Evolutionary conservation across 768 basidiomycete species (phyloP), one percentile per base, ranked within the genome.

Genomic region (Candolleomyces aberdarensis): DNA sequence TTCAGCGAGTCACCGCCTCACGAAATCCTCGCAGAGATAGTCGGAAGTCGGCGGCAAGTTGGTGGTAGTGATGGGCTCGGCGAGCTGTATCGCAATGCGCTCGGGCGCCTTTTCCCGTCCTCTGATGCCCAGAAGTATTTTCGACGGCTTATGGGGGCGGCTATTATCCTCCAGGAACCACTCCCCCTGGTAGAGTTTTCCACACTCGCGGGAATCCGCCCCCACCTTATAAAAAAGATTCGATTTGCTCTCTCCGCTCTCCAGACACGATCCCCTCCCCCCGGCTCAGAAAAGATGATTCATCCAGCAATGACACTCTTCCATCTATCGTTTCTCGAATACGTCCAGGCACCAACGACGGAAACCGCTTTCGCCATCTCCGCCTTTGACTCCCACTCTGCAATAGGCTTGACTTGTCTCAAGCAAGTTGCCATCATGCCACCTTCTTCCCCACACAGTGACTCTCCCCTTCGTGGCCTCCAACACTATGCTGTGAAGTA

Each of bases 241-340:
- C 36, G 41, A 36, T 5, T 31, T 10, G 1, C 19, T 7, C 13
- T 56, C 3, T 19, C n/a, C 9, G 56, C 56, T n/a, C 22, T 56
- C 19, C 56, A 56, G 39, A 43, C 29, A 26, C 17, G 56, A 11
- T 22, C n/a, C 17, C 40, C 56, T 9, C 31, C 26, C 36, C 36
- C 36, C 19, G 40, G 43, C 22, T 50, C 49, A 1, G 39, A 43
- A 19, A 31, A 22, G 22, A 31, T 43, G 20, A 36, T 56, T 5
- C 40, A 43, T 15, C 56, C 56, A 41, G 56, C 56, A 10, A 7
- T 10, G 19, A 41, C 17, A 22, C 56, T 43, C 7, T 43, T 43
- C 44, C 56, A 56, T n/a, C 19, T 31, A 14, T 56, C 56, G 3
- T 46, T 56, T 9, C 17, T 56, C 56, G 56, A 56, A 14, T 56